A percentile compares a stretch with the other conserved stretches of the same genome.
Evolutionary conservation across 2,329 filamentous ascomycete species (phyloP).

Genomic region (Cordyceps farinosa): DNA sequence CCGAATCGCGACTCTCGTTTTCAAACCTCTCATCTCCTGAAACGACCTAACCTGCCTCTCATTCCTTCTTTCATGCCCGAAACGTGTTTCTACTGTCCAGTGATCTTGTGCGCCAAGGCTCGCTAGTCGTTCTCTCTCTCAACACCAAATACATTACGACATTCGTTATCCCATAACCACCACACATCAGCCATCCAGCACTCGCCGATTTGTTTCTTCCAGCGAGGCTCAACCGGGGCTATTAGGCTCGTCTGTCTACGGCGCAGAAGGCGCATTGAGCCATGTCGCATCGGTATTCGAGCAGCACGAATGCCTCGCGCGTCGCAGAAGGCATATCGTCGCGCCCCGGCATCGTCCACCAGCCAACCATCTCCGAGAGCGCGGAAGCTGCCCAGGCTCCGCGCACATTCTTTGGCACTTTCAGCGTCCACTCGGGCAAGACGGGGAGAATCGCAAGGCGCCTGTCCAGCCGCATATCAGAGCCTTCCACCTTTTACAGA

Average conservation of each 20-base stretch:
- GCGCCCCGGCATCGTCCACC: background rate
- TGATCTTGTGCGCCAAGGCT: background rate
- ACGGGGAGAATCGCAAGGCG: conserved; percentile 17
- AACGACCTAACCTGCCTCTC: too few relatives aligned
- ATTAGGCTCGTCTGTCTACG: background rate
- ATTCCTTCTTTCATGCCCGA: too few relatives aligned
- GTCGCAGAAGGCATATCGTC: conserved; percentile 4
- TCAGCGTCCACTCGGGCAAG: background rate
- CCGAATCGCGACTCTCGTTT: conserved; percentile 6
- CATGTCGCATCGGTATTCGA: conserved; percentile 12
- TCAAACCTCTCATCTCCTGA: background rate
- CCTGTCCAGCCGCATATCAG: background rate
- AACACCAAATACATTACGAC: background rate
- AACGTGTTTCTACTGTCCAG: background rate
- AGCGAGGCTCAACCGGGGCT: background rate
- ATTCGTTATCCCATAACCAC: background rate
- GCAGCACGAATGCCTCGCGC: conserved; percentile 13
- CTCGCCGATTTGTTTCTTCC: background rate
- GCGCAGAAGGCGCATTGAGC: background rate
- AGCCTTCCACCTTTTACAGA: conserved; percentile 38
- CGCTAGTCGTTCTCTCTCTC: background rate
- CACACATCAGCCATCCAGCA: background rate
- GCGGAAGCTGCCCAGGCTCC: background rate
- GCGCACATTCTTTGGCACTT: background rate
- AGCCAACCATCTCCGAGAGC: background rate